Evolutionary conservation across 1,284 basidiomycete species (phyloP), one percentile per base, ranked within the genome.

Genomic region (Apiotrichum akiyoshidainum): DNA sequence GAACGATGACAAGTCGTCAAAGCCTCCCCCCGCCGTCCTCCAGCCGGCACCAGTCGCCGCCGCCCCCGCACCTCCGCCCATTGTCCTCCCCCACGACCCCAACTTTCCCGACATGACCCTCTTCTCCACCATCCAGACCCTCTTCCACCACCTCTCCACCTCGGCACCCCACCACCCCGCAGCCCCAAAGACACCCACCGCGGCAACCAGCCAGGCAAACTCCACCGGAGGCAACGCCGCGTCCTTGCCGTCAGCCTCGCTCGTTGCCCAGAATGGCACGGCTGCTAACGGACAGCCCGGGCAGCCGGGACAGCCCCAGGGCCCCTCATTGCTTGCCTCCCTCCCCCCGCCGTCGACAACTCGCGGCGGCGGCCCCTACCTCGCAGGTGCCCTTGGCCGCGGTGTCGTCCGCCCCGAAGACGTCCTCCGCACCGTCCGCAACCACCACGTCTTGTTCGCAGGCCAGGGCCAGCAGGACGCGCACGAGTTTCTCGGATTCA

Each of bases 401-500:
- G 93, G 92, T 58, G 89, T 88, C 9, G 84, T 95, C 46, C 84
- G 90, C 2, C 93, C 93, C 3, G 85, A 87, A 60, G 89, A 89
- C 33, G 90, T 97, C 77, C 87, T 97, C 72, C 87, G 90, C 66
- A 93, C 93, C 70, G 83, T 96, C 68, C 90, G 89, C 74, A 85
- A 90, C 71, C 81, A 91, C 71, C 95, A 94, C 76, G 89, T 89
- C 69, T 82, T 87, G 55, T 97, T 93, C 75, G 84, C 89, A 54
- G 87, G 86, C 41, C 87, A 87, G 33, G 88, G 87, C 83, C 94
- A 94, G 66, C 93, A 97, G 73, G 94, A 97, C 74, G 93, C 93
- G 2, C 93, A 97, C 76, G 95, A 99, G 78, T 97, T 99, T 78
- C 82, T 98, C 54, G 97, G 95, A 74, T 96, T 89, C 79, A 80